These are phyloP conservation scores for Miamiensis avidus DNA, from an alignment of 169 alveolate species.

Conservation along the genomic window DNA sequence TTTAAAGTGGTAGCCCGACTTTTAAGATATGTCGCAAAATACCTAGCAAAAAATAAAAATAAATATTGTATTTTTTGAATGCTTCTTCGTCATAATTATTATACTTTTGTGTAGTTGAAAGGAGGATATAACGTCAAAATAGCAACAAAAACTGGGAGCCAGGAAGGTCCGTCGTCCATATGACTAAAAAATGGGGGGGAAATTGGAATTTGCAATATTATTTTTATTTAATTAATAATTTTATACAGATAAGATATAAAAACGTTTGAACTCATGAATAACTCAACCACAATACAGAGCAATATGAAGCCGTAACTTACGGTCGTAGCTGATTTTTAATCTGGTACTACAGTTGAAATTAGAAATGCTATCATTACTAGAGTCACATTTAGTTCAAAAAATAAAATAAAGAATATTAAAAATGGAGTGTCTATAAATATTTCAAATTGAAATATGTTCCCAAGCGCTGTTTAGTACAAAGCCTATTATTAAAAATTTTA, in stretches of 20 bases:
- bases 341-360: slow-evolving; percentile 35
- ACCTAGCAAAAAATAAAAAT: too few relatives aligned
- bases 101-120: slow-evolving; percentile 46
- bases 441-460: slow-evolving; percentile 32
- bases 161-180: slow-evolving; percentile 31
- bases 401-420: slow-evolving; percentile 25
- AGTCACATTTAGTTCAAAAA: slow-evolving; percentile 29
- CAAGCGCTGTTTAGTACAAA: slow-evolving; percentile 20
- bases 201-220: background rate
- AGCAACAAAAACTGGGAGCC: slow-evolving; percentile 22
- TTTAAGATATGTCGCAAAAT: slow-evolving; percentile 39
- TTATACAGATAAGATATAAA: slow-evolving; percentile 27
- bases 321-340: slow-evolving; percentile 47
- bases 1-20: slow-evolving; percentile 45
- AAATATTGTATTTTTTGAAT: too few relatives aligned
- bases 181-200: slow-evolving; percentile 29
- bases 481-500: too few relatives aligned
- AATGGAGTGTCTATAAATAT: slow-evolving; percentile 47
- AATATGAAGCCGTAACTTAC: slow-evolving; percentile 48
- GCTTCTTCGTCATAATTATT: too few relatives aligned
- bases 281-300: slow-evolving; percentile 43
- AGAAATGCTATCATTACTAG: slow-evolving; percentile 48
- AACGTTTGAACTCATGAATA: slow-evolving; percentile 24
- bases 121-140: slow-evolving; percentile 47
- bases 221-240: too few relatives aligned